Percentiles rank a stretch among this genome's conserved stretches.
Evolutionary conservation across 169 alveolate species (phyloP).

Genomic region (Toxoplasma gondii): DNA sequence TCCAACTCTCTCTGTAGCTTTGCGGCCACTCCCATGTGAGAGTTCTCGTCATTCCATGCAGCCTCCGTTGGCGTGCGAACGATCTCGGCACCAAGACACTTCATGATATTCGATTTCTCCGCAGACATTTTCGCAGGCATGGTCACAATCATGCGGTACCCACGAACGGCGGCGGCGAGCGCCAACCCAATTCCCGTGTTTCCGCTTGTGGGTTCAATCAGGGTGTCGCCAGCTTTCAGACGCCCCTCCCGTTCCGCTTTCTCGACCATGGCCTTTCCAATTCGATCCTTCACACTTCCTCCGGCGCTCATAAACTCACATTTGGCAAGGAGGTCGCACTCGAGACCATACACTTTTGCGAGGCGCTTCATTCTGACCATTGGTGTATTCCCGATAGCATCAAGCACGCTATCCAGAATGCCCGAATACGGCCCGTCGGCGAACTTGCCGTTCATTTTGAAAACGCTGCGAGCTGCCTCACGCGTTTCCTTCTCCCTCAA

Average conservation of each 20-base stretch:
- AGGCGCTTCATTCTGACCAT: conserved; percentile 87
- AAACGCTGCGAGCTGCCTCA: neutral
- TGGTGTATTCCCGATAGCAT: conserved; percentile 86
- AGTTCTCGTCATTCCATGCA: conserved; percentile 86
- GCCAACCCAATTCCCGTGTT: conserved; percentile 94
- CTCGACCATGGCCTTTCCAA: conserved; percentile 90
- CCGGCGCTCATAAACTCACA: conserved; percentile 90
- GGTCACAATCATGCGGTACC: conserved; percentile 86
- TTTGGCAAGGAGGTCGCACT: conserved; percentile 87
- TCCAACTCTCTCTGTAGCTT: conserved; percentile 77
- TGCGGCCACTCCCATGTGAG: conserved; percentile 87
- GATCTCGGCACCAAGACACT: conserved; percentile 91
- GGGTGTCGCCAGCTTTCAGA: conserved; percentile 83
- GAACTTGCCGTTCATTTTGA: neutral
- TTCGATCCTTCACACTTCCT: conserved; percentile 83
- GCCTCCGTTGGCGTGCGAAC: conserved; percentile 92
- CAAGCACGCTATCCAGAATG: conserved; percentile 41
- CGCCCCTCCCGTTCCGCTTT: conserved; percentile 89
- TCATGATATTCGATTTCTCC: conserved; percentile 86
- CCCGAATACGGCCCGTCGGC: conserved; percentile 15
- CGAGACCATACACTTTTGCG: conserved; percentile 78
- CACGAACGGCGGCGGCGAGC: conserved; percentile 90
- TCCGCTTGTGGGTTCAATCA: conserved; percentile 94
- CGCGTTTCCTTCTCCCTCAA: neutral
- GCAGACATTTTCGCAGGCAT: conserved; percentile 92